A percentile compares a stretch with the other conserved stretches of the same genome.
phyloP scores from a whole-genome alignment of 345 rosid species.

The Clausena lansium region DNA sequence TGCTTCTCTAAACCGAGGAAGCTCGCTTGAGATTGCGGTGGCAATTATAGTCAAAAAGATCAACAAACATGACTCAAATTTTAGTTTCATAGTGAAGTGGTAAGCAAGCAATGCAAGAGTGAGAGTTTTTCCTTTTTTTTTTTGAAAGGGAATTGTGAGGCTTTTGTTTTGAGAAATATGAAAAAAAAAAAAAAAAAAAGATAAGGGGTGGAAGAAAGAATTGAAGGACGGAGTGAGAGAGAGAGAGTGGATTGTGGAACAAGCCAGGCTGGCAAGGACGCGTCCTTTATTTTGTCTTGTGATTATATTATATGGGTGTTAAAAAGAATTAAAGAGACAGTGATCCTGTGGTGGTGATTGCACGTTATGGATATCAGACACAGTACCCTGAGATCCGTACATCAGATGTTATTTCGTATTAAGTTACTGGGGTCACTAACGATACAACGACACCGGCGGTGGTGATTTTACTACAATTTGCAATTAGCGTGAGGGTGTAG shows the following conservation, averaged over 20 bases:
- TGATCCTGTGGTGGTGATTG: constrained; percentile 14
- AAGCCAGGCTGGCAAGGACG: constrained; percentile 50
- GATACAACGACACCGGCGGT: neutral
- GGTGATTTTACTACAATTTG: neutral
- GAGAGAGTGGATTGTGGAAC: neutral
- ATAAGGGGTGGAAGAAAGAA: neutral
- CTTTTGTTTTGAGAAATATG: neutral
- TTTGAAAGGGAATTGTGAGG: neutral
- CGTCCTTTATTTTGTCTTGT: constrained; percentile 14
- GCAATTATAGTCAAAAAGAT: constrained; percentile 10
- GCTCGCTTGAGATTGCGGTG: constrained; percentile 16
- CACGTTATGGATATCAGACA: neutral
- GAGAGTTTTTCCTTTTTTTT: neutral
- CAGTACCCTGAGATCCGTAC: neutral
- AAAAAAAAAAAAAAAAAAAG: neutral
- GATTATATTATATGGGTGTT: neutral
- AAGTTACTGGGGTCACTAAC: neutral
- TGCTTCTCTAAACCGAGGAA: constrained; percentile 58
- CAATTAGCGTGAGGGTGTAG: neutral
- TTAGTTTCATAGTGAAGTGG: neutral
- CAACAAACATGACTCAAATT: neutral
- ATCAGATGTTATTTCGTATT: neutral
- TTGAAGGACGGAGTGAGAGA: too few relatives aligned
- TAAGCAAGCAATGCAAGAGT: neutral
- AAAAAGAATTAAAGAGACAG: neutral